Percentiles rank a stretch among this genome's conserved stretches.
phyloP scores from a whole-genome alignment of 2,329 filamentous ascomycete genomes.

The Thelonectria blattea region DNA sequence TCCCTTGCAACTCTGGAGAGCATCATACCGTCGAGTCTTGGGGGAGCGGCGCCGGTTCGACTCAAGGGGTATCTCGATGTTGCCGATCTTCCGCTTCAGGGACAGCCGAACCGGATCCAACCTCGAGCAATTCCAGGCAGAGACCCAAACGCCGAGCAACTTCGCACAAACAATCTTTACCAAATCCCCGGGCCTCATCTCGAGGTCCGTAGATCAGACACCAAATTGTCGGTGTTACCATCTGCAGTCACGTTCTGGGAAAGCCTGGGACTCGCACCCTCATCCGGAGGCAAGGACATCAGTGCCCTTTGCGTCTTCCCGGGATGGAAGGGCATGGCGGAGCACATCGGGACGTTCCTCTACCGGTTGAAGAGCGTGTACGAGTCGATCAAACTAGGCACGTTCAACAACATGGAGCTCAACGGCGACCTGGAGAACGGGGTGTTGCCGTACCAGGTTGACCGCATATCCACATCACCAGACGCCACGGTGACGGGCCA shows the following conservation, averaged over 20 bases:
- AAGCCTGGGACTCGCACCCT: conserved; percentile 74
- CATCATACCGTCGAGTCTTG: conserved; percentile 53
- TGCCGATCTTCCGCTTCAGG: conserved; percentile 61
- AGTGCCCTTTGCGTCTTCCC: conserved; percentile 75
- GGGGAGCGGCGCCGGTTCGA: conserved; percentile 45
- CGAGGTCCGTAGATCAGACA: conserved; percentile 73
- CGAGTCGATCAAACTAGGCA: conserved; percentile 75
- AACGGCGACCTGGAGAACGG: conserved; percentile 49
- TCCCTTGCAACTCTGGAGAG: conserved; percentile 57
- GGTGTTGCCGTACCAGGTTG: conserved; percentile 57
- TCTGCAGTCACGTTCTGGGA: conserved; percentile 83
- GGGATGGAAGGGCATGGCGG: conserved; percentile 64
- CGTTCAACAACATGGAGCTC: conserved; percentile 60
- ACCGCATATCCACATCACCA: conserved; percentile 51
- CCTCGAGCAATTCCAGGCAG: conserved; percentile 53
- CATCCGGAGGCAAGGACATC: conserved; percentile 74
- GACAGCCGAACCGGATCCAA: conserved; percentile 59
- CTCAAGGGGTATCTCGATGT: conserved; percentile 61
- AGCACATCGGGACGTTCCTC: conserved; percentile 68
- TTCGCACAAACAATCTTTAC: conserved; percentile 61
- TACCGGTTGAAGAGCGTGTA: conserved; percentile 73
- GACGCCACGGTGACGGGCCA: conserved; percentile 50
- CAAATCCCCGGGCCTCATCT: conserved; percentile 72
- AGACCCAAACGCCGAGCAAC: conserved; percentile 51
- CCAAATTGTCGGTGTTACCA: conserved; percentile 74